These are phyloP conservation scores for Ustilago curta DNA, from an alignment of 1,284 basidiomycete species.

Conservation along the genomic window DNA sequence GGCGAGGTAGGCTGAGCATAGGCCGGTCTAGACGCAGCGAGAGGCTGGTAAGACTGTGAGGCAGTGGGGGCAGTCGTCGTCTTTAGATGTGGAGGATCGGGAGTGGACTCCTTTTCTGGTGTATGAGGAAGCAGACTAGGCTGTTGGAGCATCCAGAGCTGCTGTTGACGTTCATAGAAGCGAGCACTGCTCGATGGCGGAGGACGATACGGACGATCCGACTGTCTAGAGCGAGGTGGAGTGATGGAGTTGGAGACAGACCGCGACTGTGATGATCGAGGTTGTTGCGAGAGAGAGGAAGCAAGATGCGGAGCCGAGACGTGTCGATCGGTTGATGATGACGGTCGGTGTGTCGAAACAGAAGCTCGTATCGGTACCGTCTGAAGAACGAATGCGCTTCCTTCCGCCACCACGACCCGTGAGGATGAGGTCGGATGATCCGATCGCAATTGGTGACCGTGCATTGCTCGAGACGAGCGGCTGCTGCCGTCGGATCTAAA, in stretches of 20 bases:
- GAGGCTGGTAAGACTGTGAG: neutral
- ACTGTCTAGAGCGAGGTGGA: conserved; percentile 19
- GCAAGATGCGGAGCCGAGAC: conserved; percentile 12
- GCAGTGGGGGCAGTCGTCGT: neutral
- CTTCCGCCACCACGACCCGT: conserved; percentile 32
- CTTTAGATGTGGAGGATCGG: conserved; percentile 6
- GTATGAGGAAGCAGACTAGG: conserved; percentile 6
- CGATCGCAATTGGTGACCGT: neutral
- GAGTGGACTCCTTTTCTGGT: neutral
- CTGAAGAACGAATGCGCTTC: conserved; percentile 41
- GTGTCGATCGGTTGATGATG: conserved; percentile 9
- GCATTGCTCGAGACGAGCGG: conserved; percentile 16
- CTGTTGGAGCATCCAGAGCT: conserved; percentile 30
- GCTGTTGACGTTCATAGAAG: conserved; percentile 41
- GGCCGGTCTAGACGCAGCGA: neutral
- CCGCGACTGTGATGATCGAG: conserved; percentile 8
- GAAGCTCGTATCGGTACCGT: conserved; percentile 17
- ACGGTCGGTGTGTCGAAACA: conserved; percentile 1
- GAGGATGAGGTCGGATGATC: conserved; percentile 8
- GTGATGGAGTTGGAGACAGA: conserved; percentile 21
- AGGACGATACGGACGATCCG: conserved; percentile 40
- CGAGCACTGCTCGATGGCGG: conserved; percentile 47
- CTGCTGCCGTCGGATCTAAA: conserved; percentile 9
- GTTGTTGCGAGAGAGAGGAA: conserved; percentile 3
- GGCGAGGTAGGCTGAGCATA: conserved; percentile 1